Conservation (phyloP, 495 filamentous ascomycete species). For the Lasiosphaeriaceae sp. region DNA sequence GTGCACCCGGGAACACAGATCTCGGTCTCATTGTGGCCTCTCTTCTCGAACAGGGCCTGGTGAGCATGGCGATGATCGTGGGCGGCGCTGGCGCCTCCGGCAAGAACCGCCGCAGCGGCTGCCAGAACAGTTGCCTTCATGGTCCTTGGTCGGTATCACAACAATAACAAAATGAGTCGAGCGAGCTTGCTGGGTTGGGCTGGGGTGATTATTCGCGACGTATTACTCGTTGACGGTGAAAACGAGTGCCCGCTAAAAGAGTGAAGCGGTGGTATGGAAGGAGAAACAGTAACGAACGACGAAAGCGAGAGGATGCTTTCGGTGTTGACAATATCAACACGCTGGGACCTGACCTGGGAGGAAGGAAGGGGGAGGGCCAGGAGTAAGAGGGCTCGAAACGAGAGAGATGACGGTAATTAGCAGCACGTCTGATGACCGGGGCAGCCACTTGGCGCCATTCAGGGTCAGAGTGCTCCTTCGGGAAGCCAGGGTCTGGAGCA, state of each 20-base stretch:
- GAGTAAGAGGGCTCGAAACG: too few relatives aligned
- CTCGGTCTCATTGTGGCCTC: constrained; percentile 35
- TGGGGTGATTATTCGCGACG: neutral
- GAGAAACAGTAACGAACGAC: constrained; percentile 37
- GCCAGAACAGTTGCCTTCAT: constrained; percentile 69
- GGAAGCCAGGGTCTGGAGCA: constrained; percentile 14
- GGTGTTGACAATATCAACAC: constrained; percentile 45
- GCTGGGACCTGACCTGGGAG: constrained; percentile 27
- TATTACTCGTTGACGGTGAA: neutral
- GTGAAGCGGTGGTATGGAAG: constrained; percentile 81
- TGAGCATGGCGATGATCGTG: constrained; percentile 59
- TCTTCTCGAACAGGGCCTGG: constrained; percentile 54
- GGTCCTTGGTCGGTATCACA: constrained; percentile 8
- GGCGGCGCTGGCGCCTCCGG: constrained; percentile 56
- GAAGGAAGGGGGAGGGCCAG: constrained; percentile 16
- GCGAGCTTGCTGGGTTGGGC: neutral
- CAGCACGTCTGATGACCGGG: neutral
- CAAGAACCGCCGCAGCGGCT: constrained; percentile 62
- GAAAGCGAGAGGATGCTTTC: constrained; percentile 52
- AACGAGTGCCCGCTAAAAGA: constrained; percentile 95
- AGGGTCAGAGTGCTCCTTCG: constrained; percentile 6
- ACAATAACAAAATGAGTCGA: neutral
- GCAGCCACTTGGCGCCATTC: constrained; percentile 23
- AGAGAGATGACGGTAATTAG: constrained; percentile 9
- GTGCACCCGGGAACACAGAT: constrained; percentile 61